Evolutionary conservation across 345 rosid species (phyloP).

Genomic region (Tarenaya hassleriana): DNA sequence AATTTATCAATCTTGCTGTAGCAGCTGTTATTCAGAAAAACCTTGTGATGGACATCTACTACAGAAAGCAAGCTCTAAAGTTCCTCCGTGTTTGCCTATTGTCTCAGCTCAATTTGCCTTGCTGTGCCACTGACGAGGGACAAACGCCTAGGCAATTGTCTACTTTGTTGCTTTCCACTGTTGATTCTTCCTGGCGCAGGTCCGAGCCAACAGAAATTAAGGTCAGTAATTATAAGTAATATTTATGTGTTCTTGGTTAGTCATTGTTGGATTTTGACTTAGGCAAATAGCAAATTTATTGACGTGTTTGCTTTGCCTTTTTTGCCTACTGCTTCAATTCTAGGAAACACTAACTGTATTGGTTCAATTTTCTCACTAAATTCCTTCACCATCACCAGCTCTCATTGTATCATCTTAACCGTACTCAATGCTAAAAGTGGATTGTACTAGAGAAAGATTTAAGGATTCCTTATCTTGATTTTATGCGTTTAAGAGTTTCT

Average conservation of each 20-base stretch:
- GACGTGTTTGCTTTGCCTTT: constrained; percentile 1
- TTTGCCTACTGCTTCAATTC: constrained; percentile 3
- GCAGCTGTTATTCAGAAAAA: constrained; percentile 69
- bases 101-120: constrained; percentile 97
- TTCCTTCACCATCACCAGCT: neutral
- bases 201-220: constrained; percentile 70
- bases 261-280: constrained; percentile 20
- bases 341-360: constrained; percentile 12
- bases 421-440: too few species aligned
- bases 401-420: too few species aligned
- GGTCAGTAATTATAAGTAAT: constrained; percentile 41
- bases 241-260: constrained; percentile 13
- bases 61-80: constrained; percentile 79
- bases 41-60: constrained; percentile 63
- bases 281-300: constrained; percentile 6
- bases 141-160: constrained; percentile 60
- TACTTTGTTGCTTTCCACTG: constrained; percentile 52
- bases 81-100: constrained; percentile 86
- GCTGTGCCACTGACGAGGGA: constrained; percentile 65
- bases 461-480: neutral
- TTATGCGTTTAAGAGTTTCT: neutral
- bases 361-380: neutral
- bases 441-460: too few species aligned
- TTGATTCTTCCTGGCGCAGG: constrained; percentile 66
- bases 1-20: constrained; percentile 93